Evolutionary conservation across 2,329 filamentous ascomycete genomes (phyloP), one percentile per base, ranked within the genome.

Genomic region (Tolypocladium tropicale): DNA sequence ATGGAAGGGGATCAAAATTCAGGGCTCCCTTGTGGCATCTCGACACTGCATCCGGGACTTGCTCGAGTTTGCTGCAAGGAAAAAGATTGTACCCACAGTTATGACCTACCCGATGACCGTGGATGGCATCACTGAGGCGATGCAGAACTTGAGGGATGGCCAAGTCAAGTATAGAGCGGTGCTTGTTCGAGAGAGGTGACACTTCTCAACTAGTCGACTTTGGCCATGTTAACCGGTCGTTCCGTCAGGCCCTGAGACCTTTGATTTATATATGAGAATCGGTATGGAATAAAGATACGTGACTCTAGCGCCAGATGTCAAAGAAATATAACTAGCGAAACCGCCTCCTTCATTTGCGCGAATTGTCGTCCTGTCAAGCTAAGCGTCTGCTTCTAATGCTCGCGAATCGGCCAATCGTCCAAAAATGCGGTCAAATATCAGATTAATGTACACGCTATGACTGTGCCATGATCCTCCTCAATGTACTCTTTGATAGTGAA

Each of bases 371-470:
- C n/a, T n/a, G n/a, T n/a, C n/a, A n/a, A n/a, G n/a, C n/a, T n/a
- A 34, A 14, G 34, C 7, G 6, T 6, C 34, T 36, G 14, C 34
- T 36, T 36, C 12, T 36, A 12, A 36, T 16, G 34, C 34, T 36
- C 3, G 34, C 34, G 34, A 18, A 36, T 36, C 28, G 66, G 46
- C 54, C 54, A 52, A 14, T 55, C 46, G 9, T 55, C 54, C n/a
- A 52, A 52, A 32, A 55, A 55, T 3, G 54, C 52, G 16, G 36
- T 52, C 48, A 55, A 25, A 25, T 30, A 37, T 7, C 48, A n/a
- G 37, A 36, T 55, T 48, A 55, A 30, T 11, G 54, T 16, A 18
- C 54, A 55, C n/a, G 54, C 54, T 23, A 55, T 55, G 10, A 55
- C 54, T 21, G 54, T 55, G n/a, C 54, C 54, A 18, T 55, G 54